These are phyloP conservation scores for Massospora cicadina DNA, from an alignment of 371 early-diverging fungal genomes.

Conservation along the genomic window DNA sequence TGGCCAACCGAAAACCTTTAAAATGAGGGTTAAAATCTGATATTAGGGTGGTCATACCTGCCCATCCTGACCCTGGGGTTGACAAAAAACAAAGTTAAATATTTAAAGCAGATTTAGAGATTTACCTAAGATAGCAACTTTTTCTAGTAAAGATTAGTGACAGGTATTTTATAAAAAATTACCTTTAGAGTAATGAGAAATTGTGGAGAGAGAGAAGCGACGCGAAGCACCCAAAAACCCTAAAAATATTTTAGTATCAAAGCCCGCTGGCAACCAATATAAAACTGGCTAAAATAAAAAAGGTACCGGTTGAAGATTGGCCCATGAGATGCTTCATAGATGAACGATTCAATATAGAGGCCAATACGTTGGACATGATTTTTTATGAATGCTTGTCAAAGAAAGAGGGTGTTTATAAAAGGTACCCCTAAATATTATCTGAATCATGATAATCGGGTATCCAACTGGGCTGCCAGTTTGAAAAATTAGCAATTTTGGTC, in stretches of 20 bases:
- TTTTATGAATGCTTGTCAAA: not conserved
- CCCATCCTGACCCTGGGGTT: not conserved
- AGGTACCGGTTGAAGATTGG: not conserved
- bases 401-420: not conserved
- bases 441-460: too few relatives aligned
- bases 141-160: too few relatives aligned
- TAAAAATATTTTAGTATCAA: not conserved
- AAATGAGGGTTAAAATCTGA: not conserved
- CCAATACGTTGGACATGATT: not conserved
- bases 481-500: too few relatives aligned
- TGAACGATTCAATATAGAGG: not conserved
- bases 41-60: not conserved
- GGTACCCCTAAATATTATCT: not conserved
- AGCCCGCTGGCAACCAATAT: not conserved
- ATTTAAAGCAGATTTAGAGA: not conserved
- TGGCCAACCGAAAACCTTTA: constrained; percentile 6
- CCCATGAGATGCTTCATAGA: not conserved
- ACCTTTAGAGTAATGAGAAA: not conserved
- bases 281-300: not conserved
- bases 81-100: not conserved
- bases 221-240: not conserved
- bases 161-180: too few relatives aligned
- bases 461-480: too few relatives aligned
- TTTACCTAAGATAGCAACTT: not conserved
- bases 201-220: not conserved